Conservation (phyloP, 73 alveolate genomes). For the Paramecium sexaurelia region DNA sequence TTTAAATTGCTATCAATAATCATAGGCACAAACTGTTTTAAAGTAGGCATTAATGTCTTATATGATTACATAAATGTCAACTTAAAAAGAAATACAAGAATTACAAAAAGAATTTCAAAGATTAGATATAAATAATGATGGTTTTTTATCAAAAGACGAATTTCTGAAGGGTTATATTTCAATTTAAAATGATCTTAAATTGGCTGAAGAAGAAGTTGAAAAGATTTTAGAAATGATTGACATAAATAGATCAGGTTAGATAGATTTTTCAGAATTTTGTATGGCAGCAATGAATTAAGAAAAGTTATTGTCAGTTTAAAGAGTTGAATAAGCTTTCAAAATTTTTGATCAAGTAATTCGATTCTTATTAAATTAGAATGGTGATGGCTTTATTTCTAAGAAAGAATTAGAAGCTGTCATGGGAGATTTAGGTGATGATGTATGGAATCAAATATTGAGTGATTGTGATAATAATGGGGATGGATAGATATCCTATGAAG, state of each 20-base stretch:
- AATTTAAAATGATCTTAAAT: not conserved
- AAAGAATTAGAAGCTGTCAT: constrained; percentile 61
- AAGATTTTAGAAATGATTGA: constrained; percentile 27
- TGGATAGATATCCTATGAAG: constrained; percentile 73
- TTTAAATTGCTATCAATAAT: not conserved
- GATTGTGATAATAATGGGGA: constrained; percentile 73
- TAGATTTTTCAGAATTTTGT: constrained; percentile 61
- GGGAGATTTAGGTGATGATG: constrained; percentile 69
- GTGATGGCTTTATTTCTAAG: constrained; percentile 69
- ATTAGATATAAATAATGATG: constrained; percentile 75
- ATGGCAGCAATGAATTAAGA: constrained; percentile 70
- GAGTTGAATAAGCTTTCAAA: constrained; percentile 67
- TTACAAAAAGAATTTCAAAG: constrained; percentile 66
- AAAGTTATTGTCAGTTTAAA: constrained; percentile 53
- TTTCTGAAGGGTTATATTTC: constrained; percentile 56
- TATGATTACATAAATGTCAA: constrained; percentile 66
- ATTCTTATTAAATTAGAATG: constrained; percentile 38
- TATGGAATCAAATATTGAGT: constrained; percentile 45
- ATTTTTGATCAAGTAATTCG: constrained; percentile 56
- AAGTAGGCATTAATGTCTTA: constrained; percentile 74
- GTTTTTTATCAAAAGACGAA: constrained; percentile 72
- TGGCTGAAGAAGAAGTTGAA: constrained; percentile 35
- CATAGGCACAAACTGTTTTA: constrained; percentile 54
- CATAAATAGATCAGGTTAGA: constrained; percentile 20
- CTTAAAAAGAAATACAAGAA: constrained; percentile 68